Evolutionary conservation across 163 green algal genomes (phyloP).

Genomic region (Dunaliella salina): DNA sequence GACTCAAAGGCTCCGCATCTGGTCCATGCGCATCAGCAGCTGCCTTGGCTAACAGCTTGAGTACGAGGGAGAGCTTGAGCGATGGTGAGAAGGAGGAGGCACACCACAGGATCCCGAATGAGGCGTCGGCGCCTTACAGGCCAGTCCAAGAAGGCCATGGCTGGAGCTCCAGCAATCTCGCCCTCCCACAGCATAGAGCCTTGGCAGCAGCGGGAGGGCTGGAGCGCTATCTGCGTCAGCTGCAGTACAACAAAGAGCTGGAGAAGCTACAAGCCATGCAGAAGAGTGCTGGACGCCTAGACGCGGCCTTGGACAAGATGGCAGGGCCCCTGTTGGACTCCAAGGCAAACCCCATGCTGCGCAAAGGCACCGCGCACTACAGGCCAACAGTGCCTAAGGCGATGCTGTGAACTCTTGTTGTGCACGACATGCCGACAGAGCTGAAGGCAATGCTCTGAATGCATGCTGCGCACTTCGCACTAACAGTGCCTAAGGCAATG

Average conservation of each 20-base stretch:
- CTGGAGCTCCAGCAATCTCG: not conserved
- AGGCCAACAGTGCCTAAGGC: conserved; percentile 3
- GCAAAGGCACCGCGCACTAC: not conserved
- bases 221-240: conserved; percentile 1
- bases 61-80: no score
- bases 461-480: not conserved
- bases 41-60: not conserved
- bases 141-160: not conserved
- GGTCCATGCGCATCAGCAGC: not conserved
- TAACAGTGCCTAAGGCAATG: not conserved
- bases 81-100: no score
- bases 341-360: not conserved
- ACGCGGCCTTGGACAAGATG: conserved; percentile 3
- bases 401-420: not conserved
- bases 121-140: no score
- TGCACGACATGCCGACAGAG: not conserved
- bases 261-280: not conserved
- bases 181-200: not conserved
- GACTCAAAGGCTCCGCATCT: not conserved
- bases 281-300: not conserved
- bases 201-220: not conserved
- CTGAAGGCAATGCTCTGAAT: not conserved
- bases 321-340: conserved; percentile 1
- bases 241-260: not conserved
- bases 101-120: no score